phyloP scores from a whole-genome alignment of 371 early-diverging fungal species.

The Gilbertella persicaria region DNA sequence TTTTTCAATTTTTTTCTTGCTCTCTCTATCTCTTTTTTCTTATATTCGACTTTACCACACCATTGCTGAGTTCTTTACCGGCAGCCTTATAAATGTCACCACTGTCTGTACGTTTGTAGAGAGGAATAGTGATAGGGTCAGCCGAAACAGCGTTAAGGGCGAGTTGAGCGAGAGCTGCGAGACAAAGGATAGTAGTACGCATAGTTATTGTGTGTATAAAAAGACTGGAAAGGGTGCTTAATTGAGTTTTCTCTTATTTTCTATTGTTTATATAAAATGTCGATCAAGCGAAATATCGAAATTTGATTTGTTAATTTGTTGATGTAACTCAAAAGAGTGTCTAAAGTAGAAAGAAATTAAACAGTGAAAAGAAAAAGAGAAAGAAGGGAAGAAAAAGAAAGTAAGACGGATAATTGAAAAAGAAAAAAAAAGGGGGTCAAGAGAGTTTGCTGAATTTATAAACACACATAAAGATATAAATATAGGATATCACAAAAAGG shows the following conservation, averaged over 20 bases:
- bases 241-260: constrained; percentile 5
- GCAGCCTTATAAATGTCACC: constrained; percentile 43
- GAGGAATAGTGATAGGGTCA: constrained; percentile 41
- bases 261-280: not conserved
- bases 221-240: constrained; percentile 27
- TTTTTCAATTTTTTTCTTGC: not conserved
- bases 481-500: constrained; percentile 19
- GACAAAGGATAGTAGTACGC: constrained; percentile 44
- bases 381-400: constrained; percentile 9
- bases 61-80: constrained; percentile 42
- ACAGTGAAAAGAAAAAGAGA: constrained; percentile 15
- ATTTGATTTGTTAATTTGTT: constrained; percentile 1
- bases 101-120: constrained; percentile 36
- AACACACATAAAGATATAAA: constrained; percentile 12
- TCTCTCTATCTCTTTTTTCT: not conserved
- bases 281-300: not conserved
- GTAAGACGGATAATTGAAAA: not conserved
- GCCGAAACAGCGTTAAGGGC: constrained; percentile 36
- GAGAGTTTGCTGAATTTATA: not conserved
- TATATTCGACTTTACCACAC: constrained; percentile 33
- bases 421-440: not conserved
- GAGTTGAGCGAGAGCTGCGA: constrained; percentile 46
- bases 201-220: constrained; percentile 21
- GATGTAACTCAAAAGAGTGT: constrained; percentile 6
- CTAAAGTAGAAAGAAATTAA: constrained; percentile 18